phyloP scores from a whole-genome alignment of 805 yeast genomes.

The Kodamaea jinghongensis region DNA sequence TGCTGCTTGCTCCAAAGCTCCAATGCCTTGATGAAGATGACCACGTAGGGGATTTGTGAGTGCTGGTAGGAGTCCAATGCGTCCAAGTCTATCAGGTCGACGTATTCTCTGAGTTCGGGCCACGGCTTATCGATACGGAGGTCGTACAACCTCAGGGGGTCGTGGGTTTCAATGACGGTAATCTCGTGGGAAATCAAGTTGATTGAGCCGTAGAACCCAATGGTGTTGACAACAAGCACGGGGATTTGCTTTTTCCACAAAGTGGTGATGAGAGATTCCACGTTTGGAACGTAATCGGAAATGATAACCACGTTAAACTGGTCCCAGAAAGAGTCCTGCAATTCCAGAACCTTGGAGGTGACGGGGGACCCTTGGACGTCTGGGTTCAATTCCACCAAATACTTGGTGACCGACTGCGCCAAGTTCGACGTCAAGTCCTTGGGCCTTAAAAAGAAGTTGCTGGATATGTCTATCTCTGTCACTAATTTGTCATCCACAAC shows the following conservation, averaged over 20 bases:
- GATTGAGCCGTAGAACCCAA: constrained; percentile 67
- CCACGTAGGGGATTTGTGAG: constrained; percentile 68
- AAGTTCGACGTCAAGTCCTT: constrained; percentile 42
- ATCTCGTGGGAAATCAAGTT: constrained; percentile 54
- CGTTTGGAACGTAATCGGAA: constrained; percentile 25
- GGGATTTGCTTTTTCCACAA: constrained; percentile 52
- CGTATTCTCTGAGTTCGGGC: constrained; percentile 56
- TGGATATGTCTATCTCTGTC: constrained; percentile 42
- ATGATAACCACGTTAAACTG: constrained; percentile 51
- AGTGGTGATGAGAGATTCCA: constrained; percentile 28
- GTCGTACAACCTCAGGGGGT: constrained; percentile 61
- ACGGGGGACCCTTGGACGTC: constrained; percentile 46
- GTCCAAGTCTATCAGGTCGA: constrained; percentile 50
- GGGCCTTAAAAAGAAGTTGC: constrained; percentile 59
- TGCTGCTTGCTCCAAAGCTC: constrained; percentile 38
- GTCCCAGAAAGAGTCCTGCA: constrained; percentile 39
- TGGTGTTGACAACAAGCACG: constrained; percentile 45
- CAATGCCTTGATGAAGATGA: constrained; percentile 56
- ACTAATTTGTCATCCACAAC: constrained; percentile 51
- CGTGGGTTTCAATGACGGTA: constrained; percentile 71
- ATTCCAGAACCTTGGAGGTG: constrained; percentile 12
- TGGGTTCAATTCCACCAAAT: constrained; percentile 56
- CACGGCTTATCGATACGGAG: constrained; percentile 70
- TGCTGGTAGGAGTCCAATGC: constrained; percentile 41
- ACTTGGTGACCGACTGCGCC: constrained; percentile 37